Evolutionary conservation across 2,329 filamentous ascomycete genomes (phyloP).

Genomic region (Apiospora saccharicola): DNA sequence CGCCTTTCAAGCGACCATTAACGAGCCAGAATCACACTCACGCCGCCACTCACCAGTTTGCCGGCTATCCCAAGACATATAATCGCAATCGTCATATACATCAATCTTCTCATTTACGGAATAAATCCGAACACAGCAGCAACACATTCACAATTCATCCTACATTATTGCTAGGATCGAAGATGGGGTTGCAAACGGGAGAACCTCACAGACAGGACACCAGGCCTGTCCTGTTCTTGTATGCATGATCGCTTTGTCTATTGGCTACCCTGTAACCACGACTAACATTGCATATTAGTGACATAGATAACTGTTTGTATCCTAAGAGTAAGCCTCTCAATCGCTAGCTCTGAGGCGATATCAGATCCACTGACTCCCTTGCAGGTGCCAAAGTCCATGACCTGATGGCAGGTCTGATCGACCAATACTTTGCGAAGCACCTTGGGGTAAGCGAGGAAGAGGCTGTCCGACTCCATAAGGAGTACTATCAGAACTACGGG

Average conservation of each 20-base stretch:
- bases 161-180: slow-evolving; percentile 5
- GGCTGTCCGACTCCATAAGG: slow-evolving; percentile 83
- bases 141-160: neutral
- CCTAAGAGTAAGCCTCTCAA: slow-evolving; percentile 71
- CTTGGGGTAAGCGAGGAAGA: slow-evolving; percentile 78
- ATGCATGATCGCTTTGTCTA: slow-evolving; percentile 32
- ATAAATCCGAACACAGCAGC: neutral
- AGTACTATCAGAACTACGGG: slow-evolving; percentile 96
- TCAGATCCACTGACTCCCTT: slow-evolving; percentile 30
- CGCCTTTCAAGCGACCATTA: neutral
- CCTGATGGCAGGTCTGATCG: slow-evolving; percentile 86
- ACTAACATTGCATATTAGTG: slow-evolving; percentile 61
- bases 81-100: neutral
- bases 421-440: slow-evolving; percentile 69
- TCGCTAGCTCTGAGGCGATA: slow-evolving; percentile 22
- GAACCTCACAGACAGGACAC: slow-evolving; percentile 34
- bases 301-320: slow-evolving; percentile 98
- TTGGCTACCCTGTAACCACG: slow-evolving; percentile 33
- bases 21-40: neutral
- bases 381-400: slow-evolving; percentile 82
- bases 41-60: neutral
- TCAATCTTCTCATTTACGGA: neutral
- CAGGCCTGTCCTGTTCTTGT: slow-evolving; percentile 55
- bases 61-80: neutral
- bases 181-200: slow-evolving; percentile 40